Base-by-base conservation (phyloP, 106 monocot species). In the Acorus gramineus region DNA sequence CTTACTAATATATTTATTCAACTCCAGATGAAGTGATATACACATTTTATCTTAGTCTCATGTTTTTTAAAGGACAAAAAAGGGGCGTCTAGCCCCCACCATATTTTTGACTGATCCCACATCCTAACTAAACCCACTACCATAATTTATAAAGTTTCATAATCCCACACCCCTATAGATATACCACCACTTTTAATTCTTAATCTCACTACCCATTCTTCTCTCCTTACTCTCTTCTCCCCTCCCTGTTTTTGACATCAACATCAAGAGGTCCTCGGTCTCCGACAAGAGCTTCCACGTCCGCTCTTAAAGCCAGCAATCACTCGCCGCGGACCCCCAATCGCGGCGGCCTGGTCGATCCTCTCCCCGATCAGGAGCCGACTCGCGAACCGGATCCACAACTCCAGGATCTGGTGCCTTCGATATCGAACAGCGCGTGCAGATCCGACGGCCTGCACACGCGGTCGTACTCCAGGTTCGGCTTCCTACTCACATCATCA, bases 221-320 rank as follows among this genome's bases (percentile, higher is more conserved):
- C 28, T 28, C 28, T 28, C 28, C 28, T 28, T 28, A 0, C 28
- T 0, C 1, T 28, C 28, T 28, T 28, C 28, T 28, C 28, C 28
- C 28, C 28, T 0, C 28, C 28, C 28, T 28, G 28, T 28, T 28
- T 28, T 28, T 28, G 28, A 28, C 92, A 80, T 80, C 44, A 87
- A 53, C 6, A 93, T 70, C 49, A 82, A 82, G 42, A 93, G 82
- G 65, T 93, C 82, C 68, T 82, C 85, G 3, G 78, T 42, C 60
- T 87, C 82, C 4, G 73, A 43, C 3, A 87, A 66, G 8, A 92
- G 82, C 73, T 79, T 84, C 92, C 92, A 92, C 46, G 80, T 66
- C 43, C 81, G 65, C 70, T 93, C 87, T 42, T 78, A 52, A 2
- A 85, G 14, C 92, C 87, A 93, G 75, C 82, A 87, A 28, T 82